Evolutionary conservation across 176 grass and related monocot genomes (phyloP).

Genomic region (Echinochloa phyllopogon): DNA sequence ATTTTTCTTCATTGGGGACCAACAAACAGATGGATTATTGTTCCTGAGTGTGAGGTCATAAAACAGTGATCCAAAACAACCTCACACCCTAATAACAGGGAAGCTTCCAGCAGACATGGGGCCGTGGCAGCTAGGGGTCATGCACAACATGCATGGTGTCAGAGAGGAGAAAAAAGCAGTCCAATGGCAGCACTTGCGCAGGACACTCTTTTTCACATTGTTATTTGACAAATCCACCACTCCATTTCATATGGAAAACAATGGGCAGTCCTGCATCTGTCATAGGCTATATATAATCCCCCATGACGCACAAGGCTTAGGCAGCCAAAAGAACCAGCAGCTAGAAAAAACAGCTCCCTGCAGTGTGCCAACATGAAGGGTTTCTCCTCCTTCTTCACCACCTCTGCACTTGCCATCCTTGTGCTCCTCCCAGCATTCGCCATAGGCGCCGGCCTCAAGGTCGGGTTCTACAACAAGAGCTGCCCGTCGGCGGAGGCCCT

Average conservation of each 20-base stretch:
- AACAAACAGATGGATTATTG: not conserved
- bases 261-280: not conserved
- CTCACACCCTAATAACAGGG: not conserved
- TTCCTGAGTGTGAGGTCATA: not conserved
- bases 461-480: slow-evolving; percentile 63
- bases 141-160: not conserved
- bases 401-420: not conserved
- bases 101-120: slow-evolving; percentile 8
- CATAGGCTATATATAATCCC: slow-evolving; percentile 37
- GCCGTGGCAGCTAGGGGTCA: not conserved
- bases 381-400: not conserved
- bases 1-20: not conserved
- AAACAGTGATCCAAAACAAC: not conserved
- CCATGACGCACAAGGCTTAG: not conserved
- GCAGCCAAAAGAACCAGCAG: slow-evolving; percentile 26
- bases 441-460: slow-evolving; percentile 44
- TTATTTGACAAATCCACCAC: slow-evolving; percentile 2
- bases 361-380: slow-evolving; percentile 9
- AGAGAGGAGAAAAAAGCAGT: slow-evolving; percentile 9
- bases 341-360: slow-evolving; percentile 5
- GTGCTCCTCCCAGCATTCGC: not conserved
- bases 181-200: slow-evolving; percentile 4
- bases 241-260: not conserved
- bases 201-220: not conserved
- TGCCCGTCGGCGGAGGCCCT: slow-evolving; percentile 52